Evolutionary conservation across 345 rosid species (phyloP).

Genomic region (Camelina laxa): DNA sequence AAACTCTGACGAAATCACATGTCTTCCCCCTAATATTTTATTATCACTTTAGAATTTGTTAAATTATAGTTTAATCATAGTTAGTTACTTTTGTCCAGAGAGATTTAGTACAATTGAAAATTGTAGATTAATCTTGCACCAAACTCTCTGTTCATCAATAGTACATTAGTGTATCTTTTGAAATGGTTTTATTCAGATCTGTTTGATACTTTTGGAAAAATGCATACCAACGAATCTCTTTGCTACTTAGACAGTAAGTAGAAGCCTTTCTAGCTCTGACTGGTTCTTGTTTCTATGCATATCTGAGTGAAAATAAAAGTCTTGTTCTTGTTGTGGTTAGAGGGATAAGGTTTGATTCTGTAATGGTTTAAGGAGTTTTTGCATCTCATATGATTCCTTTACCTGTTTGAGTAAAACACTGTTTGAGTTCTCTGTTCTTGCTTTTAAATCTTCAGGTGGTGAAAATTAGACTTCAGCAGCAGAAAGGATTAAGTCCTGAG

Average conservation of each 20-base stretch:
- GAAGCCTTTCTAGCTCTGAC: neutral
- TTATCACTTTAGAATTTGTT: slow-evolving; percentile 4
- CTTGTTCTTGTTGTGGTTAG: slow-evolving; percentile 9
- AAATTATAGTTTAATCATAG: neutral
- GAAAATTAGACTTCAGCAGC: slow-evolving; percentile 94
- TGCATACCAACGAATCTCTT: neutral
- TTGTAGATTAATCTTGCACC: neutral
- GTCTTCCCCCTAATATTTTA: neutral
- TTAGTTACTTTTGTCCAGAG: neutral
- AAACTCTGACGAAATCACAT: slow-evolving; percentile 14
- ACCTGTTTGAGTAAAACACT: neutral
- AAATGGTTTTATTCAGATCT: neutral
- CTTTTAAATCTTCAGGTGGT: slow-evolving; percentile 64
- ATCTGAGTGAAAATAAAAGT: neutral
- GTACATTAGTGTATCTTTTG: neutral
- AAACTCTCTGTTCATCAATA: neutral
- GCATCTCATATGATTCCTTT: neutral
- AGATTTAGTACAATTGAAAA: neutral
- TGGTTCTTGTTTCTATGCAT: neutral
- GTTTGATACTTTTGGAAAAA: slow-evolving; percentile 1
- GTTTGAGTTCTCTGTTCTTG: slow-evolving; percentile 32
- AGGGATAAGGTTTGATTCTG: neutral
- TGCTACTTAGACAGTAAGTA: neutral
- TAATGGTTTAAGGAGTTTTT: neutral
- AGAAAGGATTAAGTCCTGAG: slow-evolving; percentile 80